phyloP scores from a whole-genome alignment of 169 alveolate genomes.

The Plasmodium chabaudi region DNA sequence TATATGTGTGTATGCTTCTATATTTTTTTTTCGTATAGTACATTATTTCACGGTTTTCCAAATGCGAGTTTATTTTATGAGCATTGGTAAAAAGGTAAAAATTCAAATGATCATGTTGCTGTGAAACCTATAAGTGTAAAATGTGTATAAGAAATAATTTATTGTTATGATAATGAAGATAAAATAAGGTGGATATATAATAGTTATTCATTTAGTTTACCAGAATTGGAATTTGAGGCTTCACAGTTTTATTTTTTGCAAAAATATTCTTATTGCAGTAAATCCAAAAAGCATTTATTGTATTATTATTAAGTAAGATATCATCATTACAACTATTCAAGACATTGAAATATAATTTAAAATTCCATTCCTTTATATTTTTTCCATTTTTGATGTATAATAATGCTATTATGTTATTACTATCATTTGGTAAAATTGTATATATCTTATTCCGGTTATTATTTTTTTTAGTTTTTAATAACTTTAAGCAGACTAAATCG shows the following conservation, averaged over 20 bases:
- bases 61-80: slow-evolving; percentile 14
- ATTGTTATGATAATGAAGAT: no score
- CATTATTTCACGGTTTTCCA: slow-evolving; percentile 25
- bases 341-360: slow-evolving; percentile 35
- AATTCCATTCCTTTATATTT: slow-evolving; percentile 19
- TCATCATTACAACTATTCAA: slow-evolving; percentile 26
- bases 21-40: not conserved
- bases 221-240: slow-evolving; percentile 57
- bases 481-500: slow-evolving; percentile 39
- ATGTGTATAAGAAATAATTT: no score
- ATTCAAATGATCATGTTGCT: slow-evolving; percentile 11
- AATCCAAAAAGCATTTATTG: slow-evolving; percentile 35
- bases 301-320: slow-evolving; percentile 43
- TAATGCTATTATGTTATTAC: slow-evolving; percentile 50
- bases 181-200: no score
- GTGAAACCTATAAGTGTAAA: slow-evolving; percentile 15
- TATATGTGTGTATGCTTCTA: not conserved
- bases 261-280: slow-evolving; percentile 37
- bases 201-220: slow-evolving; percentile 6
- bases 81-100: slow-evolving; percentile 27
- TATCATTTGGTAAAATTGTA: slow-evolving; percentile 33
- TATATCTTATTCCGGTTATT: slow-evolving; percentile 27
- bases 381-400: slow-evolving; percentile 7
- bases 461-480: slow-evolving; percentile 30
- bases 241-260: slow-evolving; percentile 18